Percentiles rank a stretch among this genome's conserved stretches.
These are phyloP conservation scores for Tulasnella sp. DNA, from an alignment of 768 basidiomycete genomes.

Conservation along the genomic window DNA sequence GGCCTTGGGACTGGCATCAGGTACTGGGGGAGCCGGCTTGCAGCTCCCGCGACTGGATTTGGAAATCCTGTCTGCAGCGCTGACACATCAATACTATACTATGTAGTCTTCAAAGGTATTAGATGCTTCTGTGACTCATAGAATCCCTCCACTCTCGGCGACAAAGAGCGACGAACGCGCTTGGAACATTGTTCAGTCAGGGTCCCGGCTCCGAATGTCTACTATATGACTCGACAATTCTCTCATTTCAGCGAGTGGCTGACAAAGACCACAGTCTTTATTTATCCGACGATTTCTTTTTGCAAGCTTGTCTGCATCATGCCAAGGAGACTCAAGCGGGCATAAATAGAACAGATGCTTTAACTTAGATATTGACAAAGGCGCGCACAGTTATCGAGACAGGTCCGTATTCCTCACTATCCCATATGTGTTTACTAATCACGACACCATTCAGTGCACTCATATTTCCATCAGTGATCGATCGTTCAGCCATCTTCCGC, in stretches of 20 bases:
- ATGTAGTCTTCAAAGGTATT: background rate
- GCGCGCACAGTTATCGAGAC: background rate
- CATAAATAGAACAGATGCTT: background rate
- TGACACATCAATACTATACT: background rate
- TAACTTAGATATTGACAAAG: background rate
- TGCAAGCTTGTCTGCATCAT: background rate
- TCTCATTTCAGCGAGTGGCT: background rate
- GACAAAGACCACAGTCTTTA: background rate
- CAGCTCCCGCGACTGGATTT: background rate
- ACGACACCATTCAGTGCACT: background rate
- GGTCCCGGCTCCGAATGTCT: background rate
- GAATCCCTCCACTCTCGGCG: background rate
- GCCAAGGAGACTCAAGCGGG: background rate
- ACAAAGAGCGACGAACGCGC: background rate
- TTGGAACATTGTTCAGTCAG: background rate
- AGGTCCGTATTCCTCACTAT: background rate
- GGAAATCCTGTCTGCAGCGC: background rate
- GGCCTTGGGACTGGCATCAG: background rate
- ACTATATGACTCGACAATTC: background rate
- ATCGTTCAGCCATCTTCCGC: background rate
- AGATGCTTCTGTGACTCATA: background rate
- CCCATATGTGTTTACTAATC: background rate
- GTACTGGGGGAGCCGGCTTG: background rate
- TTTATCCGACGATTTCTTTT: background rate
- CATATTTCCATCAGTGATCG: background rate